phyloP scores from a whole-genome alignment of 176 grass and related monocot species.

The Dactylis glomerata region DNA sequence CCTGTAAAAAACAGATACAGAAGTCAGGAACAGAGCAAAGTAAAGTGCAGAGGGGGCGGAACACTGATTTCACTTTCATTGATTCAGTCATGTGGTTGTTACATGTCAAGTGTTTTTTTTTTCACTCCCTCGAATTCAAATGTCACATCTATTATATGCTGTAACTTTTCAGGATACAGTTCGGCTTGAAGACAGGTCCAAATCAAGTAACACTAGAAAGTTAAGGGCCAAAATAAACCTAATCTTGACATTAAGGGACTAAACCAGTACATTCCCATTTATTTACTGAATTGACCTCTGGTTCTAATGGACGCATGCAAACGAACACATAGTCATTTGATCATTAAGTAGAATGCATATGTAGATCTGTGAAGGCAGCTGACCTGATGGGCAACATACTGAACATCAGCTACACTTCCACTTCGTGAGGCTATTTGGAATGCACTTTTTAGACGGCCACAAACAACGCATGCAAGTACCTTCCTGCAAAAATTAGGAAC shows the following conservation, averaged over 20 bases:
- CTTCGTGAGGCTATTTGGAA: constrained; percentile 95
- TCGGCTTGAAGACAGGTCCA: neutral
- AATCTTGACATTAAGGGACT: neutral
- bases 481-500: constrained; percentile 60
- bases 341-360: constrained; percentile 18
- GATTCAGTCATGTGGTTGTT: neutral
- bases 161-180: constrained; percentile 11
- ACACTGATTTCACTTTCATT: neutral
- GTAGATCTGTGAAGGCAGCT: constrained; percentile 17
- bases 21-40: constrained; percentile 31
- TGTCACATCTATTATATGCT: neutral
- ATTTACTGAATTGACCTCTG: neutral
- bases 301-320: neutral
- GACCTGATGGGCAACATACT: constrained; percentile 99
- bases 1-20: constrained; percentile 36
- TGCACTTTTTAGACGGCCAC: constrained; percentile 89
- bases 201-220: constrained; percentile 6
- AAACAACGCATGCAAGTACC: constrained; percentile 92
- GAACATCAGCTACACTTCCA: constrained; percentile 95
- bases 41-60: neutral
- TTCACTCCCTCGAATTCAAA: neutral
- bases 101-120: neutral
- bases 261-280: constrained; percentile 8
- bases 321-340: neutral
- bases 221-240: constrained; percentile 5